Percentiles rank a stretch among this genome's conserved stretches.
These are phyloP conservation scores for Moricandia arvensis DNA, from an alignment of 345 rosid species.

Conservation along the genomic window DNA sequence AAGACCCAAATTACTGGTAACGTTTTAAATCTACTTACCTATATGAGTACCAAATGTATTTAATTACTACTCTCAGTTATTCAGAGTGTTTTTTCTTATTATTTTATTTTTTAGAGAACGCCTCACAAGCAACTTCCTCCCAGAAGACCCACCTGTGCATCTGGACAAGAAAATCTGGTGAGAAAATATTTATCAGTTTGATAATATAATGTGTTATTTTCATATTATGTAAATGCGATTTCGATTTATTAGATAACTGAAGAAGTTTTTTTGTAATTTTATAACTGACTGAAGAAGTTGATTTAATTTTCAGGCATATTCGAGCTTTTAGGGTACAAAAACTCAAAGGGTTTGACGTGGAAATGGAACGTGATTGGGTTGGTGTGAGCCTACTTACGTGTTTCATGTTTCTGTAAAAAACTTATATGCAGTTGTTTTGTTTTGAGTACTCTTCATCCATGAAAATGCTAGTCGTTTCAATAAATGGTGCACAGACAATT, in stretches of 20 bases:
- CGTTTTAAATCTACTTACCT: neutral
- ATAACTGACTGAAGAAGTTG: too few species aligned
- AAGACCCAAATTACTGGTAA: constrained; percentile 72
- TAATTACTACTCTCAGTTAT: neutral
- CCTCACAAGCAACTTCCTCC: constrained; percentile 74
- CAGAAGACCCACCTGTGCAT: constrained; percentile 62
- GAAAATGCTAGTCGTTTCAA: constrained; percentile 27
- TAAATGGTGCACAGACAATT: constrained; percentile 2
- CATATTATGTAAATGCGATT: neutral
- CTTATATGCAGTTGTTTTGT: neutral
- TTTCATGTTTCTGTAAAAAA: constrained; percentile 17
- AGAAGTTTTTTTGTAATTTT: neutral
- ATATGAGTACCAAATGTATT: neutral
- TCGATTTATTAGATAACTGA: neutral
- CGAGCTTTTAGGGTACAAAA: constrained; percentile 28
- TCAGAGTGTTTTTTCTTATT: neutral
- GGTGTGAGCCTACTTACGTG: constrained; percentile 22
- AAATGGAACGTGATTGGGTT: constrained; percentile 28
- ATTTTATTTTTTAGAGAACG: constrained; percentile 49
- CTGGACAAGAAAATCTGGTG: constrained; percentile 49
- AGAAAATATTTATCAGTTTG: constrained; percentile 12
- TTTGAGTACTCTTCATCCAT: neutral
- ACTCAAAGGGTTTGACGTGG: neutral
- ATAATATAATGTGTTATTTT: neutral
- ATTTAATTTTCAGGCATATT: constrained; percentile 22